phyloP scores from a whole-genome alignment of 192 early-diverging fungal species.

The Coemansia sp. region DNA sequence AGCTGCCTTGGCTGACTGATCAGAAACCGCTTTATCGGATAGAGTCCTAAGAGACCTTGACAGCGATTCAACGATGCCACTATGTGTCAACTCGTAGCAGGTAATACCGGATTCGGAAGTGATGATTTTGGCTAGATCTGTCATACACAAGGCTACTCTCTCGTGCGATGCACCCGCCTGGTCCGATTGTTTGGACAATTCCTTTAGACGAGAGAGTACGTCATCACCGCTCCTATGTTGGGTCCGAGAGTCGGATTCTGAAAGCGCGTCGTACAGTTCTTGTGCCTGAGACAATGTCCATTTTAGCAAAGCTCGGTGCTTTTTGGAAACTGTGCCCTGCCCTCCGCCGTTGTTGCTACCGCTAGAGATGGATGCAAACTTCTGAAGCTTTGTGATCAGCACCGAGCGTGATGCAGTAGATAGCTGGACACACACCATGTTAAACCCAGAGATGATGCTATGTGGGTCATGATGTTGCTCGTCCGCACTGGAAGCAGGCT shows the following conservation, averaged over 20 bases:
- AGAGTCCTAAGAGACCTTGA: conserved; percentile 9
- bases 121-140: conserved; percentile 9
- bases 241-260: not conserved
- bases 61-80: conserved; percentile 65
- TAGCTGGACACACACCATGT: conserved; percentile 6
- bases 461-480: not conserved
- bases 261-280: conserved; percentile 5
- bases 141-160: not conserved
- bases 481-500: not conserved
- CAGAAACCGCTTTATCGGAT: not conserved
- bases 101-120: conserved; percentile 58
- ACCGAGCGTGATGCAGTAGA: conserved; percentile 6
- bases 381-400: not conserved
- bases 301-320: not conserved
- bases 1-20: not conserved
- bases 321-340: not conserved
- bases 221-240: not conserved
- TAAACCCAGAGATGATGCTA: conserved; percentile 12
- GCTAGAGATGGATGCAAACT: not conserved
- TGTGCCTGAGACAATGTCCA: conserved; percentile 18
- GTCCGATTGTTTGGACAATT: conserved; percentile 12
- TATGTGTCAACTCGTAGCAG: conserved; percentile 77
- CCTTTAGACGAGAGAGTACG: conserved; percentile 1
- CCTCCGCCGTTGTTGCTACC: no score
- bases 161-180: not conserved